phyloP scores from a whole-genome alignment of 2,329 filamentous ascomycete genomes.

The Fusarium citri region DNA sequence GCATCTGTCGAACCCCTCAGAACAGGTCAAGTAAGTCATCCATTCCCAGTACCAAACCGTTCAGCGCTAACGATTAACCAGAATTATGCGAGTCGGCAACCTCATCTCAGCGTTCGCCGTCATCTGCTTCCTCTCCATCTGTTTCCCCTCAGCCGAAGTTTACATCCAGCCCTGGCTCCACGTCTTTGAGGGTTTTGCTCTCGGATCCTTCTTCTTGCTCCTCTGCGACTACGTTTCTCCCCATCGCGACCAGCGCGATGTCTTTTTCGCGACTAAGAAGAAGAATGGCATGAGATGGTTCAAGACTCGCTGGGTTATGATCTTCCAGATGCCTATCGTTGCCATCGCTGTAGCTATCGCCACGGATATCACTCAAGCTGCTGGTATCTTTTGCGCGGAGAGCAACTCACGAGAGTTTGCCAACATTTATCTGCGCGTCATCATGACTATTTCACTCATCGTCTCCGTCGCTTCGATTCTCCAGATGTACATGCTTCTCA shows the following conservation, averaged over 20 bases:
- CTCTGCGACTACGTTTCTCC: constrained; percentile 42
- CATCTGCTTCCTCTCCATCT: constrained; percentile 34
- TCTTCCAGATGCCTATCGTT: constrained; percentile 41
- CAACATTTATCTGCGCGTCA: constrained; percentile 22
- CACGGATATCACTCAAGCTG: constrained; percentile 32
- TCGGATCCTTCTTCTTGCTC: constrained; percentile 39
- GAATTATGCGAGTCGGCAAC: constrained; percentile 35
- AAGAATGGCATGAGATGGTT: constrained; percentile 39
- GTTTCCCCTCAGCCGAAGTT: constrained; percentile 19
- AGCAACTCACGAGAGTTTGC: constrained; percentile 28
- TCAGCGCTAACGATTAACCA: neutral
- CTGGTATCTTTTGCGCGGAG: constrained; percentile 34
- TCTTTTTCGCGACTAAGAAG: constrained; percentile 38
- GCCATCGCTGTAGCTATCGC: constrained; percentile 15
- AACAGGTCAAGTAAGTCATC: constrained; percentile 39
- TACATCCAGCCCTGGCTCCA: constrained; percentile 38
- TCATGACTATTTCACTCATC: constrained; percentile 19
- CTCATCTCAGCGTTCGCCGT: constrained; percentile 33
- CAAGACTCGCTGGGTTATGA: constrained; percentile 40
- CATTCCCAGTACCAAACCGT: accelerated
- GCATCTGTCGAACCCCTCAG: constrained; percentile 34
- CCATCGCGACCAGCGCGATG: constrained; percentile 27
- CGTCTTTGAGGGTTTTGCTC: constrained; percentile 32
- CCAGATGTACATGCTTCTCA: constrained; percentile 33
- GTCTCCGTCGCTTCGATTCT: constrained; percentile 32